Evolutionary conservation across 202 grass and related monocot species (phyloP).

Genomic region (Saccharum hybrid): DNA sequence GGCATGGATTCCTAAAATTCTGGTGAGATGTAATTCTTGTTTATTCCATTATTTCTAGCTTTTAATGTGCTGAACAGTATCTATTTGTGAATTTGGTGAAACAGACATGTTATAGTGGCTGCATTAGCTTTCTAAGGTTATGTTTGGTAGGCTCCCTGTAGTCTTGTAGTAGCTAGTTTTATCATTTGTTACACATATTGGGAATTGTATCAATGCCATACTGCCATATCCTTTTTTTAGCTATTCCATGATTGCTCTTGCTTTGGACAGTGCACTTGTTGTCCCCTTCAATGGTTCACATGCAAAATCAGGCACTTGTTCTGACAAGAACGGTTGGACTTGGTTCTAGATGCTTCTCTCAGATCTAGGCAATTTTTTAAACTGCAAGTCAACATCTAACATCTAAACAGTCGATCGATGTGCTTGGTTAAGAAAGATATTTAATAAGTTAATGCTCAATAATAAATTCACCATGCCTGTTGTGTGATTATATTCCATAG

Average conservation of each 20-base stretch:
- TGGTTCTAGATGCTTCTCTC: constrained; percentile 20
- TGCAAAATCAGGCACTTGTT: constrained; percentile 18
- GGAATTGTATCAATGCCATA: no score
- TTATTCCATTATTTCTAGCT: no score
- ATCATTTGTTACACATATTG: no score
- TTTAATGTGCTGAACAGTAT: no score
- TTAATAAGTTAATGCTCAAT: constrained; percentile 30
- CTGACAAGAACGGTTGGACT: constrained; percentile 7
- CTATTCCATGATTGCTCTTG: constrained; percentile 24
- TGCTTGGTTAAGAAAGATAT: constrained; percentile 6
- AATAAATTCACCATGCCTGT: background rate
- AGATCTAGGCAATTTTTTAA: constrained; percentile 33
- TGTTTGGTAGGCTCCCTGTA: no score
- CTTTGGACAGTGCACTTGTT: background rate
- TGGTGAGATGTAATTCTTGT: no score
- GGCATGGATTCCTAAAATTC: no score
- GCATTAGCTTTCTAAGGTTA: no score
- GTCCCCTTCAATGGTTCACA: constrained; percentile 16
- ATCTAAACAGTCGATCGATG: background rate
- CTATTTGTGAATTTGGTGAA: no score
- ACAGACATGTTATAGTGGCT: no score
- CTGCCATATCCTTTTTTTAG: background rate
- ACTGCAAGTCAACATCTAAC: constrained; percentile 26
- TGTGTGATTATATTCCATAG: background rate
- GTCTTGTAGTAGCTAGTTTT: no score